Conservation (phyloP, 2,329 filamentous ascomycete species). For the Ascochyta viciae-villosae region DNA sequence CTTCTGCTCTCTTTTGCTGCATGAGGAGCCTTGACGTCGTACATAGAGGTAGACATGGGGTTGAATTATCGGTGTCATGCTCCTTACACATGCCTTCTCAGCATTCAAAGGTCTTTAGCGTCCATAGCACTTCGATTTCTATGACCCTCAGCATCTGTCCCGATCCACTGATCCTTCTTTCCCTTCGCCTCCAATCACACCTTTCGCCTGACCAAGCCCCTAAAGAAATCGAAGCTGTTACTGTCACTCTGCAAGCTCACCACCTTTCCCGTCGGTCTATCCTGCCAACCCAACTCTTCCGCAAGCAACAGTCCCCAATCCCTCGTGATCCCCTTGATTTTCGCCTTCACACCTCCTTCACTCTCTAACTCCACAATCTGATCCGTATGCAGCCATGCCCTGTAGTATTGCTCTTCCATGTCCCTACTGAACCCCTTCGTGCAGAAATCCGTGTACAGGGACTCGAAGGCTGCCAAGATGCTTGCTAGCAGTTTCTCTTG, state of each 20-base stretch:
- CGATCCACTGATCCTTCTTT: too few species aligned
- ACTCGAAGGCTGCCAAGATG: constrained; percentile 79
- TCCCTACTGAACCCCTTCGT: constrained; percentile 74
- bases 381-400: constrained; percentile 77
- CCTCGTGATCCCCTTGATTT: constrained; percentile 85
- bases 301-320: constrained; percentile 89
- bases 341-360: constrained; percentile 75
- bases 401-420: constrained; percentile 71
- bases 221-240: constrained; percentile 98
- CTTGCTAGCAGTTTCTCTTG: constrained; percentile 83
- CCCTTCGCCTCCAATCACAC: constrained; percentile 50
- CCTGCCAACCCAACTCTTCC: constrained; percentile 79
- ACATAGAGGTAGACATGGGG: too few species aligned
- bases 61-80: too few species aligned
- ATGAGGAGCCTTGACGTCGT: too few species aligned
- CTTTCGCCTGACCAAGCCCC: constrained; percentile 83
- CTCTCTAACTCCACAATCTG: constrained; percentile 78
- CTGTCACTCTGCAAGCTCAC: constrained; percentile 93
- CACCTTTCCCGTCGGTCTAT: constrained; percentile 75
- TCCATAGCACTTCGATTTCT: not conserved
- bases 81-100: too few species aligned
- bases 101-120: not conserved
- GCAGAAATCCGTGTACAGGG: constrained; percentile 77
- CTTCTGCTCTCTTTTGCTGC: not conserved
- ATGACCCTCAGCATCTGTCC: too few species aligned